phyloP scores from a whole-genome alignment of 768 basidiomycete species.

The Psilocybe sp. region DNA sequence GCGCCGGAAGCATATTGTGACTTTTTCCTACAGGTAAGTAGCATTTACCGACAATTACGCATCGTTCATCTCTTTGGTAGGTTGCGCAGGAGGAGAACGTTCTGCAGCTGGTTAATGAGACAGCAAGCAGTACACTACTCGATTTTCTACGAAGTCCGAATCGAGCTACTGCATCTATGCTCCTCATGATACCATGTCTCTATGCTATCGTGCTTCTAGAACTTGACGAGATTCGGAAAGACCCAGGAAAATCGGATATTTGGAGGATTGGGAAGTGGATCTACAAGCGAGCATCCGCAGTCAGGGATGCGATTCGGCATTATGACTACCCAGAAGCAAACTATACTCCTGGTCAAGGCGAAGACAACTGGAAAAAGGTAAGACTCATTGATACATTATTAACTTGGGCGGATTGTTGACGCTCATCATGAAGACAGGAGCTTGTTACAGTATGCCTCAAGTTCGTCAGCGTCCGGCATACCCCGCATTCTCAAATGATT shows the following conservation, averaged over 20 bases:
- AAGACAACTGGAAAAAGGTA: background rate
- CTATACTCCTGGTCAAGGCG: background rate
- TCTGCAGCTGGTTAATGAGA: background rate
- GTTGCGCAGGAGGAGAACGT: constrained; percentile 1
- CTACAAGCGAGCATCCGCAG: too few relatives aligned
- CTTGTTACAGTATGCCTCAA: constrained; percentile 8
- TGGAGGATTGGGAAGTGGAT: too few relatives aligned
- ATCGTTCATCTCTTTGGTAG: background rate
- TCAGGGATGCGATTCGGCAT: too few relatives aligned
- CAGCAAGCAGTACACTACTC: background rate
- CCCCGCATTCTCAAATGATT: background rate
- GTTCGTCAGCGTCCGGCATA: constrained; percentile 2
- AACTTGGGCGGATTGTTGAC: background rate
- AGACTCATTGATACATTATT: background rate
- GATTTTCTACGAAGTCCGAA: background rate
- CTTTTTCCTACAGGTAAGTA: constrained; percentile 1
- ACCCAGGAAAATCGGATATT: background rate
- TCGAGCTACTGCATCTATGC: background rate
- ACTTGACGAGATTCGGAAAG: background rate
- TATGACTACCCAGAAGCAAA: background rate
- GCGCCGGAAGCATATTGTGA: background rate
- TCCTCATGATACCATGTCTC: background rate
- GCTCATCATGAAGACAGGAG: too few relatives aligned
- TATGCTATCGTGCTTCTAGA: background rate
- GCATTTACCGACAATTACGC: background rate